These are phyloP conservation scores for Coix lacrymajobi DNA, from an alignment of 176 grass and related monocot species.

Conservation along the genomic window DNA sequence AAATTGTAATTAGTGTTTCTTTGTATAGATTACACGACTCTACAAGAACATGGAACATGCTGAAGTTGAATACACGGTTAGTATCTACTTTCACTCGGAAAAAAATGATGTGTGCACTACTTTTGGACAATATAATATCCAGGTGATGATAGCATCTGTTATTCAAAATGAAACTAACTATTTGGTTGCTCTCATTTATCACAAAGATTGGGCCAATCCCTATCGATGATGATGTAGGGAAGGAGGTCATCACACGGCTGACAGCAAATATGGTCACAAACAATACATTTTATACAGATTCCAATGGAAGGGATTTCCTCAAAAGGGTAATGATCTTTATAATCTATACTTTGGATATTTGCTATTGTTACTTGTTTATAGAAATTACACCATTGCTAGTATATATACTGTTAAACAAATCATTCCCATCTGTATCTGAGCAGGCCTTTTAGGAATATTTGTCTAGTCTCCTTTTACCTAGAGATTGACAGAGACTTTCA, in stretches of 20 bases:
- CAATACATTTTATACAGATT: slow-evolving; percentile 73
- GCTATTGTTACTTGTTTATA: background rate
- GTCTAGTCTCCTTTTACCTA: background rate
- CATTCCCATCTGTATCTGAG: background rate
- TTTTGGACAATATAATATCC: background rate
- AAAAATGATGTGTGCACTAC: background rate
- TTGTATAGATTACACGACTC: slow-evolving; percentile 72
- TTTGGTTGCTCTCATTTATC: background rate
- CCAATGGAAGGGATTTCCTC: slow-evolving; percentile 89
- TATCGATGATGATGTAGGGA: slow-evolving; percentile 55
- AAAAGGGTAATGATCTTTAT: slow-evolving; percentile 56
- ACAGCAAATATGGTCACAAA: slow-evolving; percentile 79
- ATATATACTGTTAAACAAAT: background rate
- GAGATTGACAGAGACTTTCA: slow-evolving; percentile 19
- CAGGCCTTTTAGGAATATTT: background rate
- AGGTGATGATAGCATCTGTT: background rate
- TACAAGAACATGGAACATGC: slow-evolving; percentile 85
- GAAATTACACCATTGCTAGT: too few species aligned
- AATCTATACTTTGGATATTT: background rate
- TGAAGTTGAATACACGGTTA: slow-evolving; percentile 93
- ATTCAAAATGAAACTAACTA: background rate
- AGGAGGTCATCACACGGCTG: slow-evolving; percentile 72
- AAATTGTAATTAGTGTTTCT: background rate
- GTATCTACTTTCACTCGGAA: slow-evolving; percentile 5
- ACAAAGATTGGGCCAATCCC: slow-evolving; percentile 87